Evolutionary conservation across 345 rosid species (phyloP), one percentile per base, ranked within the genome.

Genomic region (Melaleuca alternifolia): DNA sequence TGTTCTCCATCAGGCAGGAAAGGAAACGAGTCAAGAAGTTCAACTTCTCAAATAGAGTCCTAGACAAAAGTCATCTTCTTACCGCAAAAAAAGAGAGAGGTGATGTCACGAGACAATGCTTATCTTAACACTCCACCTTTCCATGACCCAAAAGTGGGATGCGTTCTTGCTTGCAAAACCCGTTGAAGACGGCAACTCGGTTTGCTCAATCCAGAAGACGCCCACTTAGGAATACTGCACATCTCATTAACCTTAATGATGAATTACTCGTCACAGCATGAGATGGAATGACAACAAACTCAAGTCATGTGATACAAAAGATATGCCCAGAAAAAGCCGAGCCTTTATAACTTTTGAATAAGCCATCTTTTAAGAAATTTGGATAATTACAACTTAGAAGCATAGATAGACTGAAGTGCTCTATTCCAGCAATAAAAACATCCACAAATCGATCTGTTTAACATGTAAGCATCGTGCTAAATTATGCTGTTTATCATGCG

Each of bases 71-170:
- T 61, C 0, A 61, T 61, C 10, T 61, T 28, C 75, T 61, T 61
- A 61, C 2, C n/a, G n/a, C 6, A n/a, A 0, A n/a, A 44, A 7
- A 51, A 83, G 18, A 9, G 41, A 33, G 84, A 51, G 44, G 26
- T 37, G 5, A 30, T 54, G 48, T 18, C 2, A 83, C 5, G 51
- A 51, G 23, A 51, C 52, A 21, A 54, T 51, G 76, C 61, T 82
- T 87, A 28, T 83, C 93, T 89, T 91, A 94, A 98, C 76, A 92
- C 94, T 88, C 97, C 96, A 15, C 98, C 98, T 93, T 93, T 95
- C 97, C 98, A 96, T 18, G 95, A 50, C 62, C 91, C 94, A 83
- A 90, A 92, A 81, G 90, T 89, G n/a, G 96, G 94, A 85, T 92
- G 93, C 54, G 93, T 91, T 92, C 95, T 96, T 82, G 97, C 91